phyloP scores from a whole-genome alignment of 352 stramenopile species.

The Phytophthora crassamura region DNA sequence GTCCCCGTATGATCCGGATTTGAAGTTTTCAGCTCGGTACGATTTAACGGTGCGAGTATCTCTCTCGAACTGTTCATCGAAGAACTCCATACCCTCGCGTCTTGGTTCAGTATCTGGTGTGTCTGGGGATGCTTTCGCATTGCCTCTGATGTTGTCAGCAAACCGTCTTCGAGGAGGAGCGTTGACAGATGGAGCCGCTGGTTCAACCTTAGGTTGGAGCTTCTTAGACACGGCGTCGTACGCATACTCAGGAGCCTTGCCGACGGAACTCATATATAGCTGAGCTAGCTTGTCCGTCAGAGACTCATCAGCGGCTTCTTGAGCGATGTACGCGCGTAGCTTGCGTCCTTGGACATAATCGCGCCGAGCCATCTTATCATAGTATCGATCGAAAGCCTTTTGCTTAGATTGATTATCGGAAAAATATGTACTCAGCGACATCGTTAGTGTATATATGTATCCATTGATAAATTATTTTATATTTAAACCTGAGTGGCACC shows the following conservation, averaged over 20 bases:
- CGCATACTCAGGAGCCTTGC: neutral
- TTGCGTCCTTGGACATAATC: slow-evolving; percentile 31
- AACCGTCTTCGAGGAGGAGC: no score
- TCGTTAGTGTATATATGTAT: slow-evolving; percentile 13
- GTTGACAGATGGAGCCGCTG: no score
- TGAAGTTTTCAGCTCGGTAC: no score
- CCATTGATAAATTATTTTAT: neutral
- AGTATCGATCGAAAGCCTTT: slow-evolving; percentile 35
- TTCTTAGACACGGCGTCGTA: slow-evolving; percentile 2
- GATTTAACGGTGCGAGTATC: no score
- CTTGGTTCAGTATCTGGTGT: no score
- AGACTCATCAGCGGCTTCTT: slow-evolving; percentile 16
- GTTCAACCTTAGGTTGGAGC: no score
- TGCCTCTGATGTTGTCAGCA: no score
- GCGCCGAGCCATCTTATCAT: slow-evolving; percentile 22
- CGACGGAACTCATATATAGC: neutral
- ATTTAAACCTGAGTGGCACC: slow-evolving; percentile 27
- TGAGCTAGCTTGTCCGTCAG: slow-evolving; percentile 4
- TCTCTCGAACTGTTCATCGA: no score
- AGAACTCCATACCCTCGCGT: no score
- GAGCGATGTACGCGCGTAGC: slow-evolving; percentile 21
- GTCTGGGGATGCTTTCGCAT: no score
- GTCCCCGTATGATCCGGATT: no score
- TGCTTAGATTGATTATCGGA: slow-evolving; percentile 31
- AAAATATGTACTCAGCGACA: slow-evolving; percentile 22